Conservation (phyloP, 768 basidiomycete genomes). For the Leccinum imitatum region DNA sequence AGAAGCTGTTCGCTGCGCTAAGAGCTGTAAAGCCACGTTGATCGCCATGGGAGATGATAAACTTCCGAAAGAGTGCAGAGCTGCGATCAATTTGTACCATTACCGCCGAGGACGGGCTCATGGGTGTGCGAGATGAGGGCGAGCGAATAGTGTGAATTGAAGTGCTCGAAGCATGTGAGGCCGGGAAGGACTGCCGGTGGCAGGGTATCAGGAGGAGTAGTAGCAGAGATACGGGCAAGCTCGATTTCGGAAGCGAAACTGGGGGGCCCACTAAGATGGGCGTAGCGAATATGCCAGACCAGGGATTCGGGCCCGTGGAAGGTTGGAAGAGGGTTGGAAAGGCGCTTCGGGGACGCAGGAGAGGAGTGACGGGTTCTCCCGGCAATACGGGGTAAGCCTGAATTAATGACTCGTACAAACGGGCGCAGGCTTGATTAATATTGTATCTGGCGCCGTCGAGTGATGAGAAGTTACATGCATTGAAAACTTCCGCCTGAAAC, state of each 20-base stretch:
- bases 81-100: slow-evolving; percentile 22
- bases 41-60: slow-evolving; percentile 22
- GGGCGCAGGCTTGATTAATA: no score
- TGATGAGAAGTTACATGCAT: no score
- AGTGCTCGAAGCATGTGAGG: not conserved
- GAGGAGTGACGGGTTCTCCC: not conserved
- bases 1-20: not conserved
- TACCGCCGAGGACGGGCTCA: slow-evolving; percentile 13
- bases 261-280: not conserved
- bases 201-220: not conserved
- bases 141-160: slow-evolving; percentile 10
- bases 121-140: slow-evolving; percentile 8
- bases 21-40: slow-evolving; percentile 7
- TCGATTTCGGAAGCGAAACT: not conserved
- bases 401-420: no score
- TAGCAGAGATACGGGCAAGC: not conserved
- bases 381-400: no score
- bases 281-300: slow-evolving; percentile 18
- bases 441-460: no score
- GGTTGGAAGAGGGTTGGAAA: not conserved
- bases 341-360: not conserved
- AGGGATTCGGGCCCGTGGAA: slow-evolving; percentile 3
- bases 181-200: slow-evolving; percentile 6
- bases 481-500: no score
- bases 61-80: slow-evolving; percentile 13